Evolutionary conservation across 352 stramenopile species (phyloP).

Genomic region (Phytophthora idaei): DNA sequence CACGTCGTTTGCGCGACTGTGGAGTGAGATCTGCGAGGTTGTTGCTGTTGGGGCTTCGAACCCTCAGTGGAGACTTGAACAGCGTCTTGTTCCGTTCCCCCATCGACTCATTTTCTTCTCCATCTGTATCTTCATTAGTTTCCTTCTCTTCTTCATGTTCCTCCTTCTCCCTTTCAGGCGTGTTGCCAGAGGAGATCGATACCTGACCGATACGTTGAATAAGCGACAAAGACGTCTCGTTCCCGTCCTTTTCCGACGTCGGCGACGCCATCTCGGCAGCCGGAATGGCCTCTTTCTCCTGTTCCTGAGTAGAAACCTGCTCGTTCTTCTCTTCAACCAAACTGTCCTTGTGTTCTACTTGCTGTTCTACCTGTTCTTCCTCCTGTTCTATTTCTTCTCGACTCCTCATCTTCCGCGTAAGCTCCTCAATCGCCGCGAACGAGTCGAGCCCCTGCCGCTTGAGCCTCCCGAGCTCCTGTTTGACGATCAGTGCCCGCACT

Average conservation of each 20-base stretch:
- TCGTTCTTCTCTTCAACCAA: slow-evolving; percentile 10
- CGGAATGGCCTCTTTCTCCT: slow-evolving; percentile 5
- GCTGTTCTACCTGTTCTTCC: slow-evolving; percentile 5
- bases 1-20: slow-evolving; percentile 42
- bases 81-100: slow-evolving; percentile 18
- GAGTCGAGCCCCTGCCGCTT: slow-evolving; percentile 81
- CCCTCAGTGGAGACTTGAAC: slow-evolving; percentile 26
- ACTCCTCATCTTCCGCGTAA: slow-evolving; percentile 84
- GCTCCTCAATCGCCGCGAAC: slow-evolving; percentile 84
- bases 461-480: slow-evolving; percentile 82
- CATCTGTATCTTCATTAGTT: slow-evolving; percentile 22
- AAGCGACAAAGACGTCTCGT: slow-evolving; percentile 63
- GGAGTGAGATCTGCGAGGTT: slow-evolving; percentile 35
- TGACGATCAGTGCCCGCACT: slow-evolving; percentile 83
- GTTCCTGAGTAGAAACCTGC: slow-evolving; percentile 4
- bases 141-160: slow-evolving; percentile 10
- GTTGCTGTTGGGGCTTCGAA: slow-evolving; percentile 28
- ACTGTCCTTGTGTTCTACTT: slow-evolving; percentile 4
- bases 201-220: slow-evolving; percentile 81
- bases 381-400: slow-evolving; percentile 13
- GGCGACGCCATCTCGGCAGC: slow-evolving; percentile 22
- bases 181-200: slow-evolving; percentile 61
- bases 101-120: slow-evolving; percentile 25
- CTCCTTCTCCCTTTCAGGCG: slow-evolving; percentile 7
- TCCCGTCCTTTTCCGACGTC: slow-evolving; percentile 36